Evolutionary conservation across 2,329 filamentous ascomycete genomes (phyloP).

Genomic region (Fusarium fujikuroi): DNA sequence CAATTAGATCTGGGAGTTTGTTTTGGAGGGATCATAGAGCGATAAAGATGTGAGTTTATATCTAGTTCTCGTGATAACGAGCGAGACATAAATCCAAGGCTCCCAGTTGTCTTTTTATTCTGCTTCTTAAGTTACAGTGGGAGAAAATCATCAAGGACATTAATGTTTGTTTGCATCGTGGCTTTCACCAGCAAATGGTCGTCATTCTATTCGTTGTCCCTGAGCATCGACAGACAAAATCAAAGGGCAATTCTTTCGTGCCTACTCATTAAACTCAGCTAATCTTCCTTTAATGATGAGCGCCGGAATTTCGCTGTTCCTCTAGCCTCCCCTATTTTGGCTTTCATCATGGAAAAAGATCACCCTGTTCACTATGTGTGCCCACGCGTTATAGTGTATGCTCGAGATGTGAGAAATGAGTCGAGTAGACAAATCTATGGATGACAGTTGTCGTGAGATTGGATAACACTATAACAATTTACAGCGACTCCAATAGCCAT

Average conservation of each 20-base stretch:
- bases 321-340: neutral
- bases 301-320: neutral
- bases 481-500: neutral
- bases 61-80: neutral
- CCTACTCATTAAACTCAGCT: neutral
- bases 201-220: neutral
- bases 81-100: neutral
- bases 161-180: neutral
- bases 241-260: neutral
- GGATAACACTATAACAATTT: neutral
- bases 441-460: neutral
- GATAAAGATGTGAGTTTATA: neutral
- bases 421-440: neutral
- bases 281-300: neutral
- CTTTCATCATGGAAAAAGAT: neutral
- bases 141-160: too few relatives aligned
- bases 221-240: neutral
- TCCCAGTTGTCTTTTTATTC: neutral
- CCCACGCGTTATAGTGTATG: neutral
- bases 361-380: neutral
- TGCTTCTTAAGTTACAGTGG: neutral
- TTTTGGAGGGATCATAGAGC: neutral
- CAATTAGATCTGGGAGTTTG: conserved; percentile 4
- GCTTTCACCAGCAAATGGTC: neutral
- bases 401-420: neutral